Conservation (phyloP, 164 flowering plant genomes). For the Macadamia integrifolia region DNA sequence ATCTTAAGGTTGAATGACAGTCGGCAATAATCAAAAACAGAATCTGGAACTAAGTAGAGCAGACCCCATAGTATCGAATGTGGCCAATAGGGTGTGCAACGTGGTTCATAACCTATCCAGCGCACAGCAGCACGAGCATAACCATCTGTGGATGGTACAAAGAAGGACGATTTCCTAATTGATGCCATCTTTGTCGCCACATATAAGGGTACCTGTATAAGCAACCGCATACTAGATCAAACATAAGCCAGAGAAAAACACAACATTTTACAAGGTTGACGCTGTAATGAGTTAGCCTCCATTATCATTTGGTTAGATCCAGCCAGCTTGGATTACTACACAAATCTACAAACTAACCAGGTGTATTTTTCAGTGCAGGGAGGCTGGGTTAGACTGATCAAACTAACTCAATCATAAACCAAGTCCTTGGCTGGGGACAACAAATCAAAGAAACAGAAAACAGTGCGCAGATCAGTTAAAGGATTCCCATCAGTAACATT, state of each 20-base stretch:
- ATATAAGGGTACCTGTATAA: constrained; percentile 55
- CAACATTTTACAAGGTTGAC: background rate
- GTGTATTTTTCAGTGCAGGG: no score
- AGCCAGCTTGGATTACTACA: no score
- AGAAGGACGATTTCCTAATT: constrained; percentile 59
- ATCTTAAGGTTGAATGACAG: constrained; percentile 39
- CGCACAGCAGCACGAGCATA: constrained; percentile 66
- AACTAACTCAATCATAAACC: no score
- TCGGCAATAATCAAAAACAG: constrained; percentile 48
- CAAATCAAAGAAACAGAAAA: no score
- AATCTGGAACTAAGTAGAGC: constrained; percentile 38
- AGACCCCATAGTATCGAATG: constrained; percentile 55
- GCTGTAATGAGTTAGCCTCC: no score
- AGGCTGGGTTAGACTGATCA: no score
- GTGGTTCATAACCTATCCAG: constrained; percentile 64
- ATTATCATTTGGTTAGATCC: no score
- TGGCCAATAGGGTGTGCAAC: constrained; percentile 85
- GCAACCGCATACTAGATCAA: background rate
- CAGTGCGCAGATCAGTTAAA: no score
- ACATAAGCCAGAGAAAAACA: background rate
- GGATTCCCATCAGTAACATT: no score
- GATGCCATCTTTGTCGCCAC: constrained; percentile 85
- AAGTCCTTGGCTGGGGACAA: no score
- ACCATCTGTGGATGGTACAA: constrained; percentile 67
- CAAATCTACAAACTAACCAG: no score